Evolutionary conservation across 2,329 filamentous ascomycete genomes (phyloP), one percentile per base, ranked within the genome.

Genomic region (Aspergillus fructus): DNA sequence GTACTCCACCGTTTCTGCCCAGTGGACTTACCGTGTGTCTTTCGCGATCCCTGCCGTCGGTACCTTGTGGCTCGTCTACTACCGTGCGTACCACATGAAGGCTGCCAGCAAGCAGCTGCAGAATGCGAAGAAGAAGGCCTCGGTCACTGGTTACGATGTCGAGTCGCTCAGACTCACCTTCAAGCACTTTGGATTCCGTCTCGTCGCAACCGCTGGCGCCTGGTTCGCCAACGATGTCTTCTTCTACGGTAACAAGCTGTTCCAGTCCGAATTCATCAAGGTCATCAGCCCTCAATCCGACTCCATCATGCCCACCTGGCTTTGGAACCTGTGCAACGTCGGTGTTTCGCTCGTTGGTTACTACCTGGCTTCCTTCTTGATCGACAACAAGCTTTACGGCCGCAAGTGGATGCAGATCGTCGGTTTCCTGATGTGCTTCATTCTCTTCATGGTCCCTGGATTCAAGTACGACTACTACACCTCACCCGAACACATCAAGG

Each of bases 191-290:
- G 91, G 92, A 48, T 89, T 89, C 52, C 91, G 93, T 65, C 78
- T 97, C 23, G 70, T 96, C 19, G 93, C 93, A 49, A 97, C 93
- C 19, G 87, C 93, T 11, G 90, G 90, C 56, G 85, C 87, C 37
- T 97, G 93, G 93, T 97, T 93, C 77, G 90, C 88, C 79, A 97
- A 97, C 76, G 93, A 97, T 71, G 89, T 97, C 64, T 97, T 97
- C 83, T 97, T 97, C 82, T 97, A 97, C 80, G 93, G 93, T 67
- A 97, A 96, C 88, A 97, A 96, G 83, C 88, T 97, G 53, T 97
- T 97, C 84, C 93, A 96, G 78, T 85, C 84, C 61, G 85, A 93
- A 72, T 97, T 97, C 78, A 96, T 97, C 77, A 80, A 79, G 33
- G 89, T 94, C 70, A 88, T 97, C 65, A 89, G 87, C 54, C 82